These are phyloP conservation scores for Arthrobotrys pseudoclavata DNA, from an alignment of 2,329 filamentous ascomycete genomes.

Conservation along the genomic window DNA sequence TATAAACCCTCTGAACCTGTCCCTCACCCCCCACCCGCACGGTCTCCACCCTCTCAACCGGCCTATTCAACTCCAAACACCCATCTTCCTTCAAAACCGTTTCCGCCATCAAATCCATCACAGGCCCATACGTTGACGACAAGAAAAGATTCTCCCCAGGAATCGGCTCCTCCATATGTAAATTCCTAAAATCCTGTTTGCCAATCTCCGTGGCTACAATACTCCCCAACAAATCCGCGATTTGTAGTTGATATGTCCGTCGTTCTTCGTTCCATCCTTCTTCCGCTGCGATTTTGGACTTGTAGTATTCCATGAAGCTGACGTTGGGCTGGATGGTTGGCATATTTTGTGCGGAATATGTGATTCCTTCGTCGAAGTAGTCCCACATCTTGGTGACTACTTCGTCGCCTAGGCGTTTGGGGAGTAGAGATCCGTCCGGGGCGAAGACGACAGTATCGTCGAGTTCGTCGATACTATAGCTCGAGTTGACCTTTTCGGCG, in stretches of 20 bases:
- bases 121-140: conserved; percentile 73
- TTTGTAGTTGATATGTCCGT: conserved; percentile 64
- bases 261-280: conserved; percentile 53
- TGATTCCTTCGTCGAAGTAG: conserved; percentile 77
- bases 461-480: conserved; percentile 60
- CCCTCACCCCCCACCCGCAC: conserved; percentile 24
- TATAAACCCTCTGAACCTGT: conserved; percentile 51
- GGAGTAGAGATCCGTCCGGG: conserved; percentile 71
- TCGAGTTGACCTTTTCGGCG: conserved; percentile 73
- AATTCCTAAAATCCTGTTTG: conserved; percentile 79
- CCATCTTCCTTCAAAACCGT: conserved; percentile 71
- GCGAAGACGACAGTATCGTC: conserved; percentile 71
- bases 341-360: conserved; percentile 73
- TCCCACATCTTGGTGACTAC: conserved; percentile 75
- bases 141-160: conserved; percentile 76
- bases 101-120: conserved; percentile 73
- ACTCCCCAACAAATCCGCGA: conserved; percentile 77
- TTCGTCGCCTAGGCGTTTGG: conserved; percentile 68
- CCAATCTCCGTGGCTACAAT: conserved; percentile 77
- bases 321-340: conserved; percentile 64
- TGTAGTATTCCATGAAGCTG: conserved; percentile 61
- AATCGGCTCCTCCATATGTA: conserved; percentile 83
- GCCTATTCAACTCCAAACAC: conserved; percentile 70
- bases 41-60: conserved; percentile 68
- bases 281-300: conserved; percentile 68